Conservation (phyloP, 768 basidiomycete genomes). For the Lentinula sp. region DNA sequence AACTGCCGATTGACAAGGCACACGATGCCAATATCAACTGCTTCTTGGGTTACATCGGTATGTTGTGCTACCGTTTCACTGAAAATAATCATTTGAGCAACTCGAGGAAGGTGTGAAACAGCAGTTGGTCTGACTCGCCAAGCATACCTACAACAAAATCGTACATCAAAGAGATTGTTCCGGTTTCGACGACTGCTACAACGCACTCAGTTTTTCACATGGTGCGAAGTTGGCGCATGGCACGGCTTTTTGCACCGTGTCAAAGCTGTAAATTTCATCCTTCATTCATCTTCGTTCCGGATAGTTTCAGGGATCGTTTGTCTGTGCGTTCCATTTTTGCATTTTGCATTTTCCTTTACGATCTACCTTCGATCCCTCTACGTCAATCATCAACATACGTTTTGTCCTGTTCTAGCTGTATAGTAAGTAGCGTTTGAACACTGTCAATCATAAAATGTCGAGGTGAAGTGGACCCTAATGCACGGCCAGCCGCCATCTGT, state of each 20-base stretch:
- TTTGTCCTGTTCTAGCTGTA: too few species aligned
- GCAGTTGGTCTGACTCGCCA: background rate
- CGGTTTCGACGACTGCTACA: too few species aligned
- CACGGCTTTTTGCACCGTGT: background rate
- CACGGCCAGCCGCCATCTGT: background rate
- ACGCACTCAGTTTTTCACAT: too few species aligned
- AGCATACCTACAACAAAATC: too few species aligned
- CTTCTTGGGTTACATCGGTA: slow-evolving; percentile 56
- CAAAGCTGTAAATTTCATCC: slow-evolving; percentile 3
- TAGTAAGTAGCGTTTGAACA: too few species aligned
- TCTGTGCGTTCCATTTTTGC: too few species aligned
- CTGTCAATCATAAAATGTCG: background rate
- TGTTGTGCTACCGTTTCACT: background rate
- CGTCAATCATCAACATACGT: too few species aligned
- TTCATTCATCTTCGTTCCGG: background rate
- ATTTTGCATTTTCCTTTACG: too few species aligned
- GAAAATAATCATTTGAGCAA: background rate
- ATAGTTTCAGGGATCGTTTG: too few species aligned
- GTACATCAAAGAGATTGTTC: too few species aligned
- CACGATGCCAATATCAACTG: slow-evolving; percentile 42
- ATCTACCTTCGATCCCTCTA: too few species aligned
- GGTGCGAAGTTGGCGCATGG: background rate
- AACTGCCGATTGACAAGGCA: slow-evolving; percentile 33
- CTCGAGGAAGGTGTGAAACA: background rate
- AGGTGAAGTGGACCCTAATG: too few species aligned